Evolutionary conservation across 345 rosid species (phyloP), one percentile per base, ranked within the genome.

Genomic region (Brassica juncea): DNA sequence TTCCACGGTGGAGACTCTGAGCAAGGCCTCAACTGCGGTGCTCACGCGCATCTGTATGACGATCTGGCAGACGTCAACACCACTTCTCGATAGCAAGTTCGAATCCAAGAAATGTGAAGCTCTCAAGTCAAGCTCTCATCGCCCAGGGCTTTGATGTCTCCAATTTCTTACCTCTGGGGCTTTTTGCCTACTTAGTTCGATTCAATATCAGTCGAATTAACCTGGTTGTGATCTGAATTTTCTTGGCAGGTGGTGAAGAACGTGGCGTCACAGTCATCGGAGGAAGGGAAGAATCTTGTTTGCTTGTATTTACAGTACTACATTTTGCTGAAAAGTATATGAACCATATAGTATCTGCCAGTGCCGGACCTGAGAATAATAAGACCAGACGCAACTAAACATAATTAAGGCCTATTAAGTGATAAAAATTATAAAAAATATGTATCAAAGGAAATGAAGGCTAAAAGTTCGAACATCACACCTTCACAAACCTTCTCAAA

Each of bases 61-160:
- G 98, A 93, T 85, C 98, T 96, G 0, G 98, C 93, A 37, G 99
- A 93, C 70, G 97, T 93, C 39, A 90, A 77, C 85, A 89, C 88
- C 95, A 19, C 86, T 93, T 69, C 93, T 95, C 27, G 99, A 95
- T 37, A 90, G 96, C 92, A 89, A 86, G 83, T 95, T 88, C 82
- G 98, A 95, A 79, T 89, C 96, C 7, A 97, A 93, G 91, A 95
- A 89, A 74, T 90, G 93, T 81, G 97, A 93, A 81, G 99, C 99
- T 69, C 93, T 95, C 35, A 95, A 93, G 98, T 75, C 96, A 93
- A 68, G 99, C 97, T 61, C 93, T 91, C 71, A 90, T 93, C 70
- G 94, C 97, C 39, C 98, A 95, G 76, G 99, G 99, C 37, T 88
- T 87, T 68, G 99, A 95, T 23, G 98, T 93, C 80, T 91, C 99